Conservation (phyloP, 2,329 filamentous ascomycete species). For the Pestalotiopsis sp. region DNA sequence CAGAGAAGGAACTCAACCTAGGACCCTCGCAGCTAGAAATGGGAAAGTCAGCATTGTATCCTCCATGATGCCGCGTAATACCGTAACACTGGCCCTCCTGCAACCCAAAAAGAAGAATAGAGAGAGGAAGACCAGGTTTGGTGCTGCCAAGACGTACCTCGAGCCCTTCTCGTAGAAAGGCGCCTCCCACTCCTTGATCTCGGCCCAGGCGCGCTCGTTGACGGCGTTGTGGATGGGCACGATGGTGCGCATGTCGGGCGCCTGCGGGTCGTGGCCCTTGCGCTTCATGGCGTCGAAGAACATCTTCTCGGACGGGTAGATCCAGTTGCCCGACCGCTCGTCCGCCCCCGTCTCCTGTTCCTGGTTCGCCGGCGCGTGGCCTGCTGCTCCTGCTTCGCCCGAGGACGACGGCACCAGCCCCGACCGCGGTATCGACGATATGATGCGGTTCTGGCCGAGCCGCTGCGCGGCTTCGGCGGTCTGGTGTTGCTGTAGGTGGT, state of each 20-base stretch:
- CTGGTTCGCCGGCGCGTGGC: conserved; percentile 61
- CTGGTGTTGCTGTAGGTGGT: conserved; percentile 14
- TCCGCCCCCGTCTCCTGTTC: conserved; percentile 79
- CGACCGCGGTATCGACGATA: conserved; percentile 79
- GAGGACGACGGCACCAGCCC: conserved; percentile 35
- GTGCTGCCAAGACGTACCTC: conserved; percentile 44
- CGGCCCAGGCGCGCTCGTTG: conserved; percentile 92
- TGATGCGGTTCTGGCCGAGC: conserved; percentile 69
- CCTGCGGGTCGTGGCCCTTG: conserved; percentile 76
- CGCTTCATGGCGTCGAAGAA: conserved; percentile 97
- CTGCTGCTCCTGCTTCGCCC: conserved; percentile 40
- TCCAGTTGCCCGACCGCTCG: conserved; percentile 80
- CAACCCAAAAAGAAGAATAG: too few relatives aligned
- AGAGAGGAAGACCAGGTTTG: too few relatives aligned
- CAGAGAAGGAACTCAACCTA: conserved; percentile 80
- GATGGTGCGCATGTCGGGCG: conserved; percentile 83
- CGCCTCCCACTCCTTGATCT: conserved; percentile 88
- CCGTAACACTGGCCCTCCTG: too few relatives aligned
- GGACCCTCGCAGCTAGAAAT: conserved; percentile 69
- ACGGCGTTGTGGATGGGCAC: conserved; percentile 98
- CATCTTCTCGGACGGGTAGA: conserved; percentile 95
- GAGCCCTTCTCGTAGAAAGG: conserved; percentile 64
- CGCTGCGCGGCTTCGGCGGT: conserved; percentile 9
- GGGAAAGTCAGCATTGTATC: neutral
- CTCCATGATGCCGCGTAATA: neutral